Base-by-base conservation (phyloP, 345 rosid species). In the Mallotus nudiflorus region DNA sequence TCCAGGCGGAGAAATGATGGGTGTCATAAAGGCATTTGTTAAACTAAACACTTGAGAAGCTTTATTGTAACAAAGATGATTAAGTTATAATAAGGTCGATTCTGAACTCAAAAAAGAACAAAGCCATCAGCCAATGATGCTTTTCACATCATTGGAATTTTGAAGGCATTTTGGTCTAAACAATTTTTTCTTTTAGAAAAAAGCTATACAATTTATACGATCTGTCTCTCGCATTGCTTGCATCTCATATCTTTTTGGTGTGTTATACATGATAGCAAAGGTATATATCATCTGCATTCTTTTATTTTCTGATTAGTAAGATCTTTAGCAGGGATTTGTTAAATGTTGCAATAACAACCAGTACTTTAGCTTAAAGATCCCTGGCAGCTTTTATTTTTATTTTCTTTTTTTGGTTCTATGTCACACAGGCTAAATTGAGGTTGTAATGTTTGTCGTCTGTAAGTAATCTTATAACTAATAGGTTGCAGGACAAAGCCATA, bases 1-100 rank as follows among this genome's bases (percentile, higher is more conserved):
- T 79, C 94, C 92, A 0, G 99, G 98, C 4, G 92, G 97, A 56
- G 83, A 87, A 83, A 87, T 89, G 95, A 85, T 89, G 92, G 89
- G 85, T 52, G 77, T 87, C 60, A 82, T 87, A 57, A 89, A 85
- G 76, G 73, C 78, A 45, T 89, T 77, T 72, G 81, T 87, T 50
- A 71, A 80, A 68, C 55, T 68, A 19, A 52, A 71, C 16, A 13
- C 78, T 28, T 59, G 65, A 66, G 40, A 33, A 64, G 52, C 46
- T 20, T 31, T 16, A 28, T 9, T 12, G 7, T 6, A 12, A 1
- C 8, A 33, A 5, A 9, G 44, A 10, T 14, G 22, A 1, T 35
- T 14, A 18, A 57, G 0, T 48, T 35, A 8, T 12, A 48, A 29
- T 65, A 49, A 49, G 27, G 18, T 48, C 3, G 31, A 27, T 49